phyloP scores from a whole-genome alignment of 129 eudicot genomes.

The Logfia minima region DNA sequence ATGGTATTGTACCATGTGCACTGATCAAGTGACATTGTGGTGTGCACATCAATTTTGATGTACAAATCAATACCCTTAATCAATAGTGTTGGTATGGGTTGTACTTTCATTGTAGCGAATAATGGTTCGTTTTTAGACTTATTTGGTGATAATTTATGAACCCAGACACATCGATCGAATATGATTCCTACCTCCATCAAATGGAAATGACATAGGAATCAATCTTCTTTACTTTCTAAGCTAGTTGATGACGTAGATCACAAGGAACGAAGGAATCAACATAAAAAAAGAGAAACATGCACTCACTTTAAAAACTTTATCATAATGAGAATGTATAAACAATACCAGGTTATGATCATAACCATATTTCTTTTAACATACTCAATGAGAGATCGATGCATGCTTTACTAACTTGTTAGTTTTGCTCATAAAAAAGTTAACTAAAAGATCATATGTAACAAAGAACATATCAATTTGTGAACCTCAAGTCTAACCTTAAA shows the following conservation, averaged over 20 bases:
- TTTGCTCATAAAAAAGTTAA: too few species aligned
- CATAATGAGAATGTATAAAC: neutral
- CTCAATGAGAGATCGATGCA: neutral
- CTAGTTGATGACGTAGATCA: constrained; percentile 17
- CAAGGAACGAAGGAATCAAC: constrained; percentile 17
- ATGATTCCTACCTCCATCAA: constrained; percentile 35
- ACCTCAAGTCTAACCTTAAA: too few species aligned
- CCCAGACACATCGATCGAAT: constrained; percentile 24
- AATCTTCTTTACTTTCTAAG: neutral
- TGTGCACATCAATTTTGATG: too few species aligned
- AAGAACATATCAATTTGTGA: too few species aligned
- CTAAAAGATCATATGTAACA: too few species aligned
- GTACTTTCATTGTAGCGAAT: constrained; percentile 7
- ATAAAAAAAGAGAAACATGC: constrained; percentile 20
- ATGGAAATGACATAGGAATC: constrained; percentile 24
- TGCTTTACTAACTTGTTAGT: too few species aligned
- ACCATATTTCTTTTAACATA: neutral
- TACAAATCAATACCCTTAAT: neutral
- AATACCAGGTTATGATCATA: neutral
- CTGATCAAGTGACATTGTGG: too few species aligned
- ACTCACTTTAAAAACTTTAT: constrained; percentile 13
- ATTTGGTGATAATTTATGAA: constrained; percentile 4
- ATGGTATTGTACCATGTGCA: too few species aligned
- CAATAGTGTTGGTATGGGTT: neutral
- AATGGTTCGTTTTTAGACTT: constrained; percentile 7